Base-by-base conservation (phyloP, 306 rosid genomes). In the Rosa rugosa region DNA sequence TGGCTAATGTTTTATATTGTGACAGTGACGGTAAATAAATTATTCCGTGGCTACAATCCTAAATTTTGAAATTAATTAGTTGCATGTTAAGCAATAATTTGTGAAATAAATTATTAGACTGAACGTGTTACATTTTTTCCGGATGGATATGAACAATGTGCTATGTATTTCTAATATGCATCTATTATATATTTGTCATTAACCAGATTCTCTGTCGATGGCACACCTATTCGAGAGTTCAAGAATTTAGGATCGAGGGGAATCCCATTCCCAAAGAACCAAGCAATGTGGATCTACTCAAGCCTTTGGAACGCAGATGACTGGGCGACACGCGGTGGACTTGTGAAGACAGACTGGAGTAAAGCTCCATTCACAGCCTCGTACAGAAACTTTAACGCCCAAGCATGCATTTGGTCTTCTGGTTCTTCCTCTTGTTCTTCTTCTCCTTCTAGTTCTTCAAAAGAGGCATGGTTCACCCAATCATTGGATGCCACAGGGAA, bases 271-370 rank as follows among this genome's bases (percentile, higher is more conserved):
- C 91, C 91, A 0, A 87, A 82, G 59, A 79, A 56, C 40, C 95
- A 90, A 79, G 83, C 92, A 12, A 88, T 88, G 95, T 66, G 81
- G 80, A 34, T 90, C 85, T 83, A 77, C 75, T 87, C 91, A 7
- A 90, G 90, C 69, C 86, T 90, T 0, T 90, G 91, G 90, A 65
- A 90, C 14, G 92, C 91, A 0, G 90, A 88, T 25, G 77, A 88
- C 53, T 90, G 92, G 94, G 94, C 90, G 31, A 90, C 94, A 67
- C 86, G 90, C 16, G 94, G 94, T 12, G 94, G 94, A 11, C 80
- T 79, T 7, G 92, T 86, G 73, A 88, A 86, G 66, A 86, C 90
- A 0, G 94, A 90, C 83, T 90, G 94, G 94, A 76, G 77, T 73
- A 65, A 86, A 77, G 88, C 94, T 11, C 94, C 92, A n/a, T 90